Base-by-base conservation (phyloP, 2,329 filamentous ascomycete genomes). In the Botrytis porri region DNA sequence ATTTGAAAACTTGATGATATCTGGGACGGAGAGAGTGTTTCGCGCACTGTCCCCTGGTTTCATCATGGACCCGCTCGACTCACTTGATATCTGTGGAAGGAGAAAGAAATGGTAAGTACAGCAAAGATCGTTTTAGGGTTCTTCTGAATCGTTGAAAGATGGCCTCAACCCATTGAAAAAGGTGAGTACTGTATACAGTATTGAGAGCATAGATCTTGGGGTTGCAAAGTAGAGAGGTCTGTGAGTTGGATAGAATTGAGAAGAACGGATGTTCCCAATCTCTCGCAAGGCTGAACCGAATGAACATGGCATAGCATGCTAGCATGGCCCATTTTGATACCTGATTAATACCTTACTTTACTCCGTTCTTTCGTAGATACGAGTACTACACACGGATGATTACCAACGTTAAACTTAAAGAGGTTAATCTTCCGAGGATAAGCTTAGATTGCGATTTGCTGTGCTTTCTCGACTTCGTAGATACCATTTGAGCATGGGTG, bases 11-110 rank as follows among this genome's bases (percentile, higher is more conserved):
- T 71, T 66, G 32, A 71, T 54, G 70, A 71, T 59, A 71, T 71
- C 69, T 57, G 69, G 69, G 43, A 71, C 60, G 35, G 45, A 51
- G 69, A 66, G 41, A 4, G 70, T 51, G 70, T 72, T 72, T 72
- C 62, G 51, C 54, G 70, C 70, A 45, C 29, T 32, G 70, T 69
- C 61, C 45, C 39, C 70, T 72, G 70, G 70, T 72, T 72, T 72
- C 70, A 72, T 69, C 62, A 8, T 69, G 32, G 70, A 35, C 51
- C 70, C 70, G 70, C 70, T 43, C 51, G 39, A n/a, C 59, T 35
- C 35, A 39, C 35, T 39, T n/a, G 12, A 41, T 62, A 18, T 62
- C 37, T 25, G 59, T 25, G 25, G 59, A 48, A 39, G 41, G 51
- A 22, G 41, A 32, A 48, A 65, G 35, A 65, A 65, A 65, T n/a